phyloP scores from a whole-genome alignment of 768 basidiomycete species.

The Lactarius sp. region DNA sequence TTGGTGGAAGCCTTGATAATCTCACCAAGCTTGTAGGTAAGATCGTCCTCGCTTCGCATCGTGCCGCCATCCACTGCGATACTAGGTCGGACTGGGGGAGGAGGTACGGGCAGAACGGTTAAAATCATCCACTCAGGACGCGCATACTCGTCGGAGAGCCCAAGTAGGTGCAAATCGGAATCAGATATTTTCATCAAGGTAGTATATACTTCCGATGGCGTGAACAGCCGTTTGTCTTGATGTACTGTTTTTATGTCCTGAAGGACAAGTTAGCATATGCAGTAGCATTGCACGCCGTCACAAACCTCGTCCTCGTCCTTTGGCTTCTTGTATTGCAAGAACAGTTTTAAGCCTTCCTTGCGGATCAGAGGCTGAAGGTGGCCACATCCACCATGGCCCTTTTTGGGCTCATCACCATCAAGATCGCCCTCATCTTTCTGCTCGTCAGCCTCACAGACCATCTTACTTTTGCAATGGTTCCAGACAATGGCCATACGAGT shows the following conservation, averaged over 20 bases:
- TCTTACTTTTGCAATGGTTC: conserved; percentile 84
- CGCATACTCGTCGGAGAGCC: conserved; percentile 92
- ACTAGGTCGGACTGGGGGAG: conserved; percentile 95
- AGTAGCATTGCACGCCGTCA: conserved; percentile 4
- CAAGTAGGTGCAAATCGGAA: conserved; percentile 80
- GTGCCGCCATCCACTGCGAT: conserved; percentile 96
- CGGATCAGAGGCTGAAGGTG: conserved; percentile 84
- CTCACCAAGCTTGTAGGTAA: conserved; percentile 97
- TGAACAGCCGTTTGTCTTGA: conserved; percentile 77
- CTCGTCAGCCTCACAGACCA: conserved; percentile 83
- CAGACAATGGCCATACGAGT: conserved; percentile 82
- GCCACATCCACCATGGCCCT: conserved; percentile 96
- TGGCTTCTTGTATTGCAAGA: conserved; percentile 90
- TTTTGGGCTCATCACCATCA: conserved; percentile 69
- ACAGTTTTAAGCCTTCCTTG: conserved; percentile 93
- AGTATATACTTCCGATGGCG: conserved; percentile 85
- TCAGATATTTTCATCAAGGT: conserved; percentile 96
- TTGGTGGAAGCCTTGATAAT: conserved; percentile 94
- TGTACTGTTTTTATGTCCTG: conserved; percentile 78
- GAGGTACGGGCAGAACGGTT: conserved; percentile 95
- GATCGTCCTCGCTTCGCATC: conserved; percentile 95
- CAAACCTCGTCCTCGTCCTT: conserved; percentile 92
- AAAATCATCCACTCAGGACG: conserved; percentile 99
- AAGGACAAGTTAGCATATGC: conserved; percentile 8
- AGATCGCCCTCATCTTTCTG: conserved; percentile 78